Conservation (phyloP, 129 eudicot genomes). For the Flaveria robusta region DNA sequence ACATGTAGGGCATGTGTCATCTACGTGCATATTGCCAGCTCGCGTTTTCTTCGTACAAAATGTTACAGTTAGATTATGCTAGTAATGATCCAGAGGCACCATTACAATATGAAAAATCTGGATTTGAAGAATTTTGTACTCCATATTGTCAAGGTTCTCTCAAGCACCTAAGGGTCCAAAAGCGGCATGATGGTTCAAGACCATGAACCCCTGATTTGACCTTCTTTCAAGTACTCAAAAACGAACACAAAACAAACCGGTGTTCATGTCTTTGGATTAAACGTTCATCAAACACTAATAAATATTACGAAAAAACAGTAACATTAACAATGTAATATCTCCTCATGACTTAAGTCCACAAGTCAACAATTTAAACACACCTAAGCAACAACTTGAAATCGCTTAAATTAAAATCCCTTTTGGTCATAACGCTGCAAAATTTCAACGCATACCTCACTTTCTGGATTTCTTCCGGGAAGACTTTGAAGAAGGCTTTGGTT, state of each 20-base stretch:
- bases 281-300: neutral
- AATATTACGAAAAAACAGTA: slow-evolving; percentile 2
- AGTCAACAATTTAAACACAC: slow-evolving; percentile 15
- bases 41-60: too few species aligned
- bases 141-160: neutral
- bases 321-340: neutral
- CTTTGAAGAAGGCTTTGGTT: slow-evolving; percentile 66
- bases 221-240: neutral
- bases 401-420: neutral
- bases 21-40: too few species aligned
- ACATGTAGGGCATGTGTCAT: too few species aligned
- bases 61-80: too few species aligned
- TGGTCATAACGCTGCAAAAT: slow-evolving; percentile 9
- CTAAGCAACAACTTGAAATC: neutral
- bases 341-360: slow-evolving; percentile 2
- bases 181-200: neutral
- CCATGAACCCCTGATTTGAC: neutral
- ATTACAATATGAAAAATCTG: too few species aligned
- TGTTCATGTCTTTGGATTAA: neutral
- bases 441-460: slow-evolving; percentile 39
- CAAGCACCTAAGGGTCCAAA: neutral
- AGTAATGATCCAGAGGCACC: too few species aligned
- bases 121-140: too few species aligned
- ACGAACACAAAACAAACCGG: neutral
- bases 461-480: slow-evolving; percentile 85